Evolutionary conservation across 2,329 filamentous ascomycete species (phyloP), one percentile per base, ranked within the genome.

Genomic region (Alternaria metachromatica): DNA sequence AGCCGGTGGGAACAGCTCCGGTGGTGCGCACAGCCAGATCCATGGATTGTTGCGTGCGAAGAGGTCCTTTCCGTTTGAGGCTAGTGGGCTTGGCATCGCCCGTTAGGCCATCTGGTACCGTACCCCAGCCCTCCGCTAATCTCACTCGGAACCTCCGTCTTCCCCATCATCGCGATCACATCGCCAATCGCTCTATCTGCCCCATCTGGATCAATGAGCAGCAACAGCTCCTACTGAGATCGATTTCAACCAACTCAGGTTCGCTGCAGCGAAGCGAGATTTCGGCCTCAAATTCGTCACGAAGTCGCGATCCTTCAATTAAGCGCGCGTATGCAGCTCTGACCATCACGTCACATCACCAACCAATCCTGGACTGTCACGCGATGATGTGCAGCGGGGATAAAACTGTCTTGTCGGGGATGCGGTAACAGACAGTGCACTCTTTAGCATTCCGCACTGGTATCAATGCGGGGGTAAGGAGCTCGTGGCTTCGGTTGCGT

Each of bases 281-380:
- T 49, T 49, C 25, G 23, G 44, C 6, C 43, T 54, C 33, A 25
- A 25, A 21, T 44, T 55, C 28, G 30, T 54, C 26, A 49, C 48
- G 12, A 55, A 53, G 18, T 48, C 26, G 33, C 37, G 33, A 55
- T 55, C 37, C 33, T 43, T 59, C 49, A 45, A 26, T 26, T 43
- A 28, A 50, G 54, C 53, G 60, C 60, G 60, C 49, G 54, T 28
- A 62, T 63, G 56, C 60, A 63, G 44, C 21, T n/a, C 50, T 44
- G 12, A 50, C 20, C 50, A 33, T 60, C 30, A 48, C 28, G 21
- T 55, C 56, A 55, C 50, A 49, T 23, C 28, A 25, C 6, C 3
- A 21, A 18, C 12, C 30, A 5, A 46, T 25, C 9, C 53, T 55
- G 60, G 56, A 44, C 49, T 20, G 13, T 25, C 23, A 55, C 49